phyloP scores from a whole-genome alignment of 495 filamentous ascomycete genomes.

The Xylaria flabelliformis region DNA sequence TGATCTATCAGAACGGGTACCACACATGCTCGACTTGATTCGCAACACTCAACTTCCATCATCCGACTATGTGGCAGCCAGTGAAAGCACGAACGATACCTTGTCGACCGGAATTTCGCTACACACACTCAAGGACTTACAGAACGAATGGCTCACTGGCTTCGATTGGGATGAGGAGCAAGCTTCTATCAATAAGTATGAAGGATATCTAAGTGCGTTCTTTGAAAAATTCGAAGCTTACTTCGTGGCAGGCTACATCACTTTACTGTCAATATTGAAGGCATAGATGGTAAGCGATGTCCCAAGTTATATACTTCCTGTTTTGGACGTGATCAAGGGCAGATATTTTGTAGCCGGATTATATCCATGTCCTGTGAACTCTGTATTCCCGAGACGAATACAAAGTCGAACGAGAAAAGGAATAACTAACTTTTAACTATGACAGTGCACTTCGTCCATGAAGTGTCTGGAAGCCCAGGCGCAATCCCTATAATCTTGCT shows the following conservation, averaged over 20 bases:
- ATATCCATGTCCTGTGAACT: neutral
- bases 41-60: neutral
- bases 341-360: neutral
- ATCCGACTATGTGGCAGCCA: neutral
- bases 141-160: neutral
- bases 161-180: constrained; percentile 12
- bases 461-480: neutral
- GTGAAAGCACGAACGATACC: neutral
- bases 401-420: neutral
- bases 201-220: too few relatives aligned
- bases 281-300: constrained; percentile 8
- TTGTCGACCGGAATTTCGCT: neutral
- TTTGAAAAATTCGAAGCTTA: neutral
- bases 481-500: constrained; percentile 15
- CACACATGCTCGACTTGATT: constrained; percentile 11
- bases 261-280: constrained; percentile 4
- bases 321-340: neutral
- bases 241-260: neutral
- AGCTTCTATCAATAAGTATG: constrained; percentile 7
- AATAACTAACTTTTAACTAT: neutral
- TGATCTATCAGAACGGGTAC: constrained; percentile 10
- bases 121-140: neutral
- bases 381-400: neutral
- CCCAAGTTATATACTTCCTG: neutral
- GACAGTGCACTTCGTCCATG: neutral